Evolutionary conservation across 1,284 basidiomycete genomes (phyloP), one percentile per base, ranked within the genome.

Genomic region (Chalciporus sp.): DNA sequence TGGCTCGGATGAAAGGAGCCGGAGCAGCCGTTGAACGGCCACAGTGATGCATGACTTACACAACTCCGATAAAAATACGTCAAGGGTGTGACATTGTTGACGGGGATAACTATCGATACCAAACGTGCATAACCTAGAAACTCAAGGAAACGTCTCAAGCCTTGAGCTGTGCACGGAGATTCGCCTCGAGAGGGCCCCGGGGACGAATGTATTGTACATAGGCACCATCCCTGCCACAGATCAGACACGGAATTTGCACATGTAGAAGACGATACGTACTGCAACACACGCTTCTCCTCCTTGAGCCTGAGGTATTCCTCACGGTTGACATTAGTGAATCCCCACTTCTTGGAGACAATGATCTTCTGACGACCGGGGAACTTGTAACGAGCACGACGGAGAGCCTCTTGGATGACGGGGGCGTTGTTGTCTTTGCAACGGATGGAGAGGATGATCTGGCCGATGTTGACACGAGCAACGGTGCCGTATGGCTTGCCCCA

Each of bases 311-410:
- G 70, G 78, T 97, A 98, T 58, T 96, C 92, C 71, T 88, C 88
- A 74, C 94, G 89, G 75, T 88, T 86, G 63, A 98, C 94, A 71
- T 92, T 92, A 58, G 96, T 98, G 83, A 99, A 98, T 63, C 95
- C 96, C 92, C 93, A 95, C 83, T 95, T 95, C 85, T 94, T 93
- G 61, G 90, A 94, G 66, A 98, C 83, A 67, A 98, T 98, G 78
- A 98, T 97, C 88, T 98, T 98, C 81, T 98, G 95, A 73, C 95
- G 88, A 65, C 95, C 95, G 51, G 96, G 95, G 90, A 98, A 98
- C 88, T 98, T 99, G 89, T 98, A 98, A 60, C 95, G 93, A 44
- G 95, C 94, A 68, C 94, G 93, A 68, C 94, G 91, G 64, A 99
- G 89, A 57, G 96, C 96, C 81, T 99, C 96, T 76, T 94, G 90